Evolutionary conservation across 2,329 filamentous ascomycete species (phyloP), one percentile per base, ranked within the genome.

Genomic region (Blastomyces emzantsi): DNA sequence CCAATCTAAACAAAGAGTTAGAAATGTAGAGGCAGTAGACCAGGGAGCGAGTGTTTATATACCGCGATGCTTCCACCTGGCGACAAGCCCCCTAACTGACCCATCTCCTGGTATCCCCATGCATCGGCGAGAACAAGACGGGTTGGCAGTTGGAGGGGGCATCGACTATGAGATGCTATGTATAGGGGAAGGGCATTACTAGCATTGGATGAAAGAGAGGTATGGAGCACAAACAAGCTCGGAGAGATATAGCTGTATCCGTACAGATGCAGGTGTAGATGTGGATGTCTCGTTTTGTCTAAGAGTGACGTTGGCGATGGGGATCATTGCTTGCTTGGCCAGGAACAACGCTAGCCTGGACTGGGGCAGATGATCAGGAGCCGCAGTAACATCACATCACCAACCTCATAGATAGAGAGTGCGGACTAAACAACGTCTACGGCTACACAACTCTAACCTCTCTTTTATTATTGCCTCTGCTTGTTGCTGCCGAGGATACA

Each of bases 1-100:
- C 94, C 94, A 73, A 97, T 84, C 91, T 95, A 73, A 62, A 65
- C 68, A 51, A 51, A 41, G 36, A n/a, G 13, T 57, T n/a, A 57
- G 25, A 22, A 17, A 36, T 15, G 33, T 28, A 57, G 22, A 36
- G 13, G 19, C 9, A 15, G 19, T 57, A 43, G 22, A 55, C 30
- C 51, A 36, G 64, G 56, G 57, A 39, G 63, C 22, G 11, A 8
- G 22, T 43, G n/a, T 45, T 60, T 62, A 13, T 41, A 77, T 82
- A 90, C 88, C 77, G 87, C 87, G 77, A 92, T 87, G 76, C 86
- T 90, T 80, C 88, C 89, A 75, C 85, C 85, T 68, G 89, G 87
- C 78, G 89, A 91, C 78, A 92, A 81, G 77, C 87, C 87, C 80
- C 87, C 86, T 74, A 90, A 81, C 73, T 85, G 82, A 77, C 86